Evolutionary conservation across 371 early-diverging fungal genomes (phyloP), one percentile per base, ranked within the genome.

Genomic region (Mucor plumbeus): DNA sequence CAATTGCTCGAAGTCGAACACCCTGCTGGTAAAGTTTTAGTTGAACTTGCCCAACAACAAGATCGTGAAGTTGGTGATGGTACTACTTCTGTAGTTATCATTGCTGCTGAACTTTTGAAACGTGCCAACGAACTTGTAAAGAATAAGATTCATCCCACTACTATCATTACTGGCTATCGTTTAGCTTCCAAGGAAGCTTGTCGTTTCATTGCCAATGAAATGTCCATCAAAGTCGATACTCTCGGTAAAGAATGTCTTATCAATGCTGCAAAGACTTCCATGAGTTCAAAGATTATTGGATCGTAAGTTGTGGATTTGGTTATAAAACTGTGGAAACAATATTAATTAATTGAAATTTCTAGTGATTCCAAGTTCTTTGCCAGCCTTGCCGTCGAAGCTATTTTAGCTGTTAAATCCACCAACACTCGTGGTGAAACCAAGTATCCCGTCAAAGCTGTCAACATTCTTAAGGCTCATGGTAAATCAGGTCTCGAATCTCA

Each of bases 41-140:
- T 99, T 31, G 99, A 99, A 83, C 88, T 99, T 40, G 99, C 99
- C 50, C 95, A 96, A 64, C 96, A 98, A 72, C 99, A 99, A 87
- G 99, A 99, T 81, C 95, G 95, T 71, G 99, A 99, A 84, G 99
- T 99, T 6, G 99, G 99, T 19, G 99, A 99, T 77, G 99, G 99
- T 43, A 99, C 99, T 26, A 99, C 99, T 1, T 95, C 97, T 38
- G 99, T 99, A n/a, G 99, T 99, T 48, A 91, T 99, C 58, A 92
- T 99, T 69, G 99, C 99, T 14, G 95, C 98, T 54, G 97, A 97
- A 79, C 87, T 99, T 59, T 90, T 99, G 74, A 91, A 94, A 70
- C 89, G 97, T 67, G 99, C 99, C 71, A 95, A 96, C 73, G 96
- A 97, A 64, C 85, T 99, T 60, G 97, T 99, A 54, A 95, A 97